Evolutionary conservation across 2,329 filamentous ascomycete genomes (phyloP).

Genomic region (Lecanosticta acicola): DNA sequence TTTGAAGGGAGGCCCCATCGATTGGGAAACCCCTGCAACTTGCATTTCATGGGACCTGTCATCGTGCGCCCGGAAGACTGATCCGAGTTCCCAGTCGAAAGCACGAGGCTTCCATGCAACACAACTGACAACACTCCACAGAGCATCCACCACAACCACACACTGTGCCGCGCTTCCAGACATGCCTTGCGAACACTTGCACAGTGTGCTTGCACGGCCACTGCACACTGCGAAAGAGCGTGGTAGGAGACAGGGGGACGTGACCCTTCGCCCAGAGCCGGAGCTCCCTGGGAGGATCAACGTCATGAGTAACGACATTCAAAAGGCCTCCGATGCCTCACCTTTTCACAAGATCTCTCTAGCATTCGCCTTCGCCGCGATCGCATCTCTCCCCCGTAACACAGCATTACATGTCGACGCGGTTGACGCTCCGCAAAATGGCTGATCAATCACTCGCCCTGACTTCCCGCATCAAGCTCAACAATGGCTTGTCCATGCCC

Average conservation of each 20-base stretch:
- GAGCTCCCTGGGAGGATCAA: constrained; percentile 1
- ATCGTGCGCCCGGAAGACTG: no score
- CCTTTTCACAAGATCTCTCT: background rate
- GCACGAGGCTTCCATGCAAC: background rate
- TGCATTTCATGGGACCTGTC: no score
- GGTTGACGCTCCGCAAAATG: constrained; percentile 16
- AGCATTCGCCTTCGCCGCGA: background rate
- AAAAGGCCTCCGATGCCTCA: background rate
- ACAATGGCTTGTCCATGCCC: constrained; percentile 63
- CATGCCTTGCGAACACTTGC: no score
- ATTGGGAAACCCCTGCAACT: background rate
- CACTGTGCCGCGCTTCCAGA: no score
- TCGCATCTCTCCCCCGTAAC: constrained; percentile 1
- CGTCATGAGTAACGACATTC: constrained; percentile 3
- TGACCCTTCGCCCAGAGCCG: no score
- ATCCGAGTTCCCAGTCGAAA: no score
- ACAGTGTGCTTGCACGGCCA: no score
- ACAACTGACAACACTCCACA: background rate
- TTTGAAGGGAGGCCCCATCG: background rate
- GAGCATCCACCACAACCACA: no score
- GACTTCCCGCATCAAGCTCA: constrained; percentile 46
- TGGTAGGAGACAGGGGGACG: no score
- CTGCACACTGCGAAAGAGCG: no score
- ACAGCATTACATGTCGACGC: constrained; percentile 10
- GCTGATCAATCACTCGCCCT: constrained; percentile 32